These are phyloP conservation scores for Paramecium biaurelia DNA, from an alignment of 73 alveolate genomes.

Conservation along the genomic window DNA sequence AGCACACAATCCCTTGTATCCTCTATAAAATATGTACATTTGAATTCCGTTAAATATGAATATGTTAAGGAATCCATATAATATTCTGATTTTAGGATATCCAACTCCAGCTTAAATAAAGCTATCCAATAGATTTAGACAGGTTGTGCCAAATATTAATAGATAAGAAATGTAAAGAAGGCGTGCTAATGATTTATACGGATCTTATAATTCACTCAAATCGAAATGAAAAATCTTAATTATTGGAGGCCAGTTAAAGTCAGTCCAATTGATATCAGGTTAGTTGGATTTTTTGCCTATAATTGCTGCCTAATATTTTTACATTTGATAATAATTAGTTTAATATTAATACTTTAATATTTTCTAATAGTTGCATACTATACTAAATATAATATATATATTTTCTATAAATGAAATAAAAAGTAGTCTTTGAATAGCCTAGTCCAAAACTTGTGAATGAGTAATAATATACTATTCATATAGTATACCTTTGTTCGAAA, in stretches of 20 bases:
- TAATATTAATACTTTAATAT: background rate
- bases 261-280: constrained; percentile 67
- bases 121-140: constrained; percentile 2
- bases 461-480: background rate
- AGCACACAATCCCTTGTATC: constrained; percentile 22
- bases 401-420: background rate
- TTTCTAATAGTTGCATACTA: background rate
- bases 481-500: background rate
- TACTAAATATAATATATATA: background rate
- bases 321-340: background rate
- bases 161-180: constrained; percentile 28
- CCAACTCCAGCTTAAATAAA: constrained; percentile 43
- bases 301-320: constrained; percentile 30
- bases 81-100: background rate
- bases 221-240: constrained; percentile 52
- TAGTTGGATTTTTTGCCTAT: constrained; percentile 22
- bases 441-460: background rate
- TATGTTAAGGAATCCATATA: constrained; percentile 17
- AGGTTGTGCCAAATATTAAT: background rate
- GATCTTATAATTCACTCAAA: constrained; percentile 52
- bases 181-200: constrained; percentile 39
- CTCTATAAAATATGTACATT: constrained; percentile 49
- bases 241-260: constrained; percentile 62
- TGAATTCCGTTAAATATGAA: constrained; percentile 45
- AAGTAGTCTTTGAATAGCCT: background rate